These are phyloP conservation scores for Trametes cingulata DNA, from an alignment of 768 basidiomycete genomes.

Conservation along the genomic window DNA sequence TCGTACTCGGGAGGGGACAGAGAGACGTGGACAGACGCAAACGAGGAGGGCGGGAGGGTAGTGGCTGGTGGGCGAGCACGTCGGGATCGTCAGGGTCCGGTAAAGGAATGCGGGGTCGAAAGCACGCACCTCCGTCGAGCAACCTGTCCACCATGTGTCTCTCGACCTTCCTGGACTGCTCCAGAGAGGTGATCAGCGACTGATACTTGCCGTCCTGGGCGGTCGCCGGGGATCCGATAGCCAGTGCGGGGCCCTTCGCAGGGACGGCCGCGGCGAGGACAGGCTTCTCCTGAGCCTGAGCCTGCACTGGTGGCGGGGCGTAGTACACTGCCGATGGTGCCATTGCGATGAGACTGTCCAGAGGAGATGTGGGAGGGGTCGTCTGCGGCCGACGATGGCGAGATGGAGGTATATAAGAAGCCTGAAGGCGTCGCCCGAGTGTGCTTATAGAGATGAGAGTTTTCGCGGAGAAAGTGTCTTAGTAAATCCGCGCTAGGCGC, in stretches of 20 bases:
- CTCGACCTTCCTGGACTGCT: constrained; percentile 59
- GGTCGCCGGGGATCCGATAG: constrained; percentile 75
- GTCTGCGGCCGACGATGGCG: neutral
- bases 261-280: constrained; percentile 26
- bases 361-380: neutral
- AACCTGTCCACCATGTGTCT: constrained; percentile 82
- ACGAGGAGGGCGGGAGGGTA: constrained; percentile 51
- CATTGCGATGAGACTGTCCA: constrained; percentile 41
- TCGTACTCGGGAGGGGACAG: constrained; percentile 66
- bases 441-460: constrained; percentile 15
- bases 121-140: constrained; percentile 68
- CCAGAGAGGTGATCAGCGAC: constrained; percentile 59
- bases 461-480: constrained; percentile 9
- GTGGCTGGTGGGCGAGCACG: constrained; percentile 48
- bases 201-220: constrained; percentile 84
- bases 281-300: constrained; percentile 28
- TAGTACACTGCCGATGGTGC: constrained; percentile 58
- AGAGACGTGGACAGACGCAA: constrained; percentile 68
- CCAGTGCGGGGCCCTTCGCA: constrained; percentile 55
- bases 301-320: constrained; percentile 15
- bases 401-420: constrained; percentile 5
- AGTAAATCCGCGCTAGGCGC: constrained; percentile 13
- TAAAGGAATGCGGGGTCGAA: neutral
- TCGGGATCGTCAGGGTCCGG: neutral
- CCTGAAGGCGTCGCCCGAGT: neutral